These are phyloP conservation scores for Fusarium continuum DNA, from an alignment of 2,329 filamentous ascomycete genomes.

Conservation along the genomic window DNA sequence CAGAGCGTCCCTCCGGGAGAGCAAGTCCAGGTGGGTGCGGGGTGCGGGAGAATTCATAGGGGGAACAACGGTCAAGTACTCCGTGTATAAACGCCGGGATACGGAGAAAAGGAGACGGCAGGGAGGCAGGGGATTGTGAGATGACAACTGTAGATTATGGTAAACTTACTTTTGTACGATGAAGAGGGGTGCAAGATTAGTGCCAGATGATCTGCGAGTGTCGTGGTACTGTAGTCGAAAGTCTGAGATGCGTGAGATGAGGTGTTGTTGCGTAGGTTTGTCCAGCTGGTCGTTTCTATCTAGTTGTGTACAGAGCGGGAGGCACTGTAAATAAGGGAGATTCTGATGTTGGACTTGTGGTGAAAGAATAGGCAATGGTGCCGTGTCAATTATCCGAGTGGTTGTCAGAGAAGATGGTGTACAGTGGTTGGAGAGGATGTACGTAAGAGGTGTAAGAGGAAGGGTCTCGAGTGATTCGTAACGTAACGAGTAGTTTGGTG, in stretches of 20 bases:
- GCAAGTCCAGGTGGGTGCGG: conserved; percentile 25
- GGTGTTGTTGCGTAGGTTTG: background rate
- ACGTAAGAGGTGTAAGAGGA: background rate
- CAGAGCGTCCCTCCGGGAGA: conserved; percentile 5
- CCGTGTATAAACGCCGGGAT: conserved; percentile 26
- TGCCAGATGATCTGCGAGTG: background rate
- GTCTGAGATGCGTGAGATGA: conserved; percentile 7
- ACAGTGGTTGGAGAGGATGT: background rate
- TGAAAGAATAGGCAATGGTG: background rate
- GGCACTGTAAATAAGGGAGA: background rate
- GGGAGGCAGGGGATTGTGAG: background rate
- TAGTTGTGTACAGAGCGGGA: conserved; percentile 2
- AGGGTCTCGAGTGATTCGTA: background rate
- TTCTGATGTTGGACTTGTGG: background rate
- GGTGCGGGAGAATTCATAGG: conserved; percentile 14
- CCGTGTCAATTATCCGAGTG: background rate
- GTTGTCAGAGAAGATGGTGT: conserved; percentile 7
- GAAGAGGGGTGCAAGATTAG: conserved; percentile 4
- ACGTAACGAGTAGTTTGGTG: background rate
- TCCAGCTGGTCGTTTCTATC: background rate
- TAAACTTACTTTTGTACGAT: conserved; percentile 31
- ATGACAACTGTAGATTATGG: background rate
- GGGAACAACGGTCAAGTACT: conserved; percentile 24
- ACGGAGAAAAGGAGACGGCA: conserved; percentile 14
- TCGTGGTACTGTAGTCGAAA: background rate